Evolutionary conservation across 2,329 filamentous ascomycete species (phyloP).

Genomic region (Colletotrichum siamense): DNA sequence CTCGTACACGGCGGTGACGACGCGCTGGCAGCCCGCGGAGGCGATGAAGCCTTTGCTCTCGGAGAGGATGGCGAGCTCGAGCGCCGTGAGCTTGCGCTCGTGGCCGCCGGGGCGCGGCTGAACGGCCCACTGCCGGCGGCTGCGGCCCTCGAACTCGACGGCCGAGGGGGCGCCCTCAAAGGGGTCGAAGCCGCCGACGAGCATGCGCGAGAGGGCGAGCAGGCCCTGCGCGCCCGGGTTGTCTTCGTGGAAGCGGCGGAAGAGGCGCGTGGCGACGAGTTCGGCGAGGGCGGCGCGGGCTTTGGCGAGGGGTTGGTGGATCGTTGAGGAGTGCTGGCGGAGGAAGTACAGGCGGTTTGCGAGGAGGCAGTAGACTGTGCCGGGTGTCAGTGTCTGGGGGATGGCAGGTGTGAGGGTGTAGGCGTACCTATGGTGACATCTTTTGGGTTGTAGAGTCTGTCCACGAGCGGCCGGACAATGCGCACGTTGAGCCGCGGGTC

Average conservation of each 20-base stretch:
- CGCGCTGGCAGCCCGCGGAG: constrained; percentile 70
- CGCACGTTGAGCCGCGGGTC: constrained; percentile 71
- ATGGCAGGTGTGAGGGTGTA: neutral
- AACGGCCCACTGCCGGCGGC: constrained; percentile 39
- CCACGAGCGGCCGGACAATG: constrained; percentile 72
- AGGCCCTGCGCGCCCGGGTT: constrained; percentile 67
- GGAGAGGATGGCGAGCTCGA: constrained; percentile 75
- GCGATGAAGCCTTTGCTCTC: constrained; percentile 73
- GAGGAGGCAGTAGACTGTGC: constrained; percentile 70
- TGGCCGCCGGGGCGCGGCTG: constrained; percentile 40
- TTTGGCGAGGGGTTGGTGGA: constrained; percentile 73
- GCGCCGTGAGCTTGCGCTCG: constrained; percentile 66
- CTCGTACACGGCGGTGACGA: constrained; percentile 73
- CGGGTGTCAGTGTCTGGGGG: neutral
- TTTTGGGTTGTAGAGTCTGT: constrained; percentile 67
- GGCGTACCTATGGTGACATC: constrained; percentile 66
- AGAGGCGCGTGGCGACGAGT: constrained; percentile 68
- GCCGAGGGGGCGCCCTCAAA: constrained; percentile 72
- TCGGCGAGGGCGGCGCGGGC: constrained; percentile 74
- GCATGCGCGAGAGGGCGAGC: constrained; percentile 69
- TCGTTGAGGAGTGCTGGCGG: constrained; percentile 67
- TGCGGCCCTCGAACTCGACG: constrained; percentile 43
- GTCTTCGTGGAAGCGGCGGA: constrained; percentile 73
- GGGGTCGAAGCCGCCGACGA: constrained; percentile 74
- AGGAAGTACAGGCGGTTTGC: constrained; percentile 75